These are phyloP conservation scores for Punica granatum DNA, from an alignment of 345 rosid genomes.

Conservation along the genomic window DNA sequence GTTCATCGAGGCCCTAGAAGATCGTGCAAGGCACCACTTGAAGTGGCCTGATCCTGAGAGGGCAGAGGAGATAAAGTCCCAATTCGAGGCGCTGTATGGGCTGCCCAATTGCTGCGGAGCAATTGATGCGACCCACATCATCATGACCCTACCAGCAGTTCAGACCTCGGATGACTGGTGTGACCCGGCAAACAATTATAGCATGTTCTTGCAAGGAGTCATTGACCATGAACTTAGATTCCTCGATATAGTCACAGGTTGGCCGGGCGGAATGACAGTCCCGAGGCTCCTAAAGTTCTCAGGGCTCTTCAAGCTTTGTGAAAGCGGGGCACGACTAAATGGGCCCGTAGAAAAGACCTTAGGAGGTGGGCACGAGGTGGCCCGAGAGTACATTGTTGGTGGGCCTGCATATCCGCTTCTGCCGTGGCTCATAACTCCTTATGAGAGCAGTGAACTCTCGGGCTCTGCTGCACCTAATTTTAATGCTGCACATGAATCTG, in stretches of 20 bases:
- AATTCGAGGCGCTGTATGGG: constrained; percentile 52
- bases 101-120: constrained; percentile 92
- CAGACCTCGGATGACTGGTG: constrained; percentile 97
- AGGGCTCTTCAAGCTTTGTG: constrained; percentile 65
- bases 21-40: constrained; percentile 80
- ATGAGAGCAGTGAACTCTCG: constrained; percentile 24
- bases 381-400: constrained; percentile 76
- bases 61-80: constrained; percentile 58
- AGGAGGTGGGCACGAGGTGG: constrained; percentile 25
- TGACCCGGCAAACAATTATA: constrained; percentile 77
- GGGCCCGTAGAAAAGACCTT: constrained; percentile 37
- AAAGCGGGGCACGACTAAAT: constrained; percentile 51
- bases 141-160: constrained; percentile 91
- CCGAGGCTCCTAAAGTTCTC: constrained; percentile 64
- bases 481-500: constrained; percentile 47
- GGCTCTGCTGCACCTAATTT: constrained; percentile 31
- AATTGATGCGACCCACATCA: constrained; percentile 73
- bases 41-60: constrained; percentile 71
- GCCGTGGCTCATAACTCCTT: constrained; percentile 90
- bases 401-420: constrained; percentile 75
- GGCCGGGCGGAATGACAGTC: constrained; percentile 87
- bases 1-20: constrained; percentile 92
- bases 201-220: constrained; percentile 84
- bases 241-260: constrained; percentile 87
- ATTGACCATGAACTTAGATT: constrained; percentile 88